A percentile compares a stretch with the other conserved stretches of the same genome.
Conservation (phyloP, 2,329 filamentous ascomycete genomes). For the Eutypa lata region DNA sequence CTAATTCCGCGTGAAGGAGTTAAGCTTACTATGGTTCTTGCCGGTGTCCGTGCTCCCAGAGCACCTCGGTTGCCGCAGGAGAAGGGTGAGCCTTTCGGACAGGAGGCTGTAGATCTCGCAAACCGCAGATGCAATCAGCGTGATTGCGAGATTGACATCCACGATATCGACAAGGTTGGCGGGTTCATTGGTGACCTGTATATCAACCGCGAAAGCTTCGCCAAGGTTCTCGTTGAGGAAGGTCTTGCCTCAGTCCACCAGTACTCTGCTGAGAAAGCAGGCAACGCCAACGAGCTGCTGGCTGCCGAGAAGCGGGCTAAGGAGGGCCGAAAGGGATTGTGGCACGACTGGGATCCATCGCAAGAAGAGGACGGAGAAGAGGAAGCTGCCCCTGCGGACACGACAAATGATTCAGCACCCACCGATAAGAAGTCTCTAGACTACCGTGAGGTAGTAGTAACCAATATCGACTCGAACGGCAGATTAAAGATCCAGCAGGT, state of each 20-base stretch:
- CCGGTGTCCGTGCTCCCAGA: conserved; percentile 84
- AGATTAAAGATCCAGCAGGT: conserved; percentile 90
- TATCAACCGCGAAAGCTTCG: conserved; percentile 92
- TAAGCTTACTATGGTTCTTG: conserved; percentile 92
- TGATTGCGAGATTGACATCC: conserved; percentile 92
- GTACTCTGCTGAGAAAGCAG: conserved; percentile 94
- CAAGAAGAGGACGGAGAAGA: conserved; percentile 68
- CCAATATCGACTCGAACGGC: conserved; percentile 79
- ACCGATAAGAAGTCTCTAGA: conserved; percentile 69
- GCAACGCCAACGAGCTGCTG: conserved; percentile 82
- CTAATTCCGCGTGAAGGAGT: conserved; percentile 88
- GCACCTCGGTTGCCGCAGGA: conserved; percentile 77
- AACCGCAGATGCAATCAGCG: conserved; percentile 87
- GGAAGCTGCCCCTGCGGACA: conserved; percentile 47
- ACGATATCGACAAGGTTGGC: conserved; percentile 93
- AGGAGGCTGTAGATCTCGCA: conserved; percentile 90
- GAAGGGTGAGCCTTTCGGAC: conserved; percentile 86
- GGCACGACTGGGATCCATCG: conserved; percentile 92
- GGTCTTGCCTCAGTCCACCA: conserved; percentile 88
- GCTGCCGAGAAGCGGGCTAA: conserved; percentile 87
- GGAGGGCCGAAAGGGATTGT: conserved; percentile 81
- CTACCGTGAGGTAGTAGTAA: conserved; percentile 91
- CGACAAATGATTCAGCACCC: conserved; percentile 49
- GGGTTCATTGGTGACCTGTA: conserved; percentile 96
- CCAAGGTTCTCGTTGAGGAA: conserved; percentile 89